Evolutionary conservation across 140 eudicot species (phyloP), one percentile per base, ranked within the genome.

Genomic region (Flaveria floridana): DNA sequence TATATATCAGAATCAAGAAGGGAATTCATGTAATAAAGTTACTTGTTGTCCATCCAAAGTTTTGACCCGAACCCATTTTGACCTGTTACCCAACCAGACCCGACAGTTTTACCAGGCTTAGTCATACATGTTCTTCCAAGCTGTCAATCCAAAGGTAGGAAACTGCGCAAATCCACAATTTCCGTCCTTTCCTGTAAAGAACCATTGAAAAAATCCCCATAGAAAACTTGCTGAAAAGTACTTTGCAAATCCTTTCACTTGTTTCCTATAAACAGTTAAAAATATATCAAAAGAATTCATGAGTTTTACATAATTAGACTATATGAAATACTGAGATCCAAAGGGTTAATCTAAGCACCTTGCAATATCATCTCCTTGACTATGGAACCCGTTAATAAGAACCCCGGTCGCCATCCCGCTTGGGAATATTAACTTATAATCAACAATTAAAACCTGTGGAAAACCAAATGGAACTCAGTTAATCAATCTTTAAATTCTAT

Each of bases 351-450:
- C 44, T 92, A 70, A 25, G 58, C 89, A 89, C 97, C 77, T 89
- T 25, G 96, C 94, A 75, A 75, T 79, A 51, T 87, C 83, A 63
- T 89, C 96, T 56, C 89, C 91, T 62, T 77, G 87, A 69, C 85
- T 62, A 73, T 92, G 97, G 72, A 92, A 89, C 68, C 97, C 97
- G 37, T 92, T 89, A 26, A 92, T 92, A 15, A 92, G 96, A 74
- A 92, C 96, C 5, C 95, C 97, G 37, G 97, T 92, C 51, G 97
- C 97, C 97, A 92, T 92, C 63, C 97, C 97, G 76, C 88, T 92
- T 72, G 97, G 94, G 84, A 92, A 92, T 50, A 89, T 72, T 85
- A 92, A 71, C 76, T 92, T 89, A 79, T 92, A 92, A 66, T 92
- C 97, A 10, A 92, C 85, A 39, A 92, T 89, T 72, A 92, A 74